Base-by-base conservation (phyloP, 192 early-diverging fungal species). In the Mortierella hygrophila region DNA sequence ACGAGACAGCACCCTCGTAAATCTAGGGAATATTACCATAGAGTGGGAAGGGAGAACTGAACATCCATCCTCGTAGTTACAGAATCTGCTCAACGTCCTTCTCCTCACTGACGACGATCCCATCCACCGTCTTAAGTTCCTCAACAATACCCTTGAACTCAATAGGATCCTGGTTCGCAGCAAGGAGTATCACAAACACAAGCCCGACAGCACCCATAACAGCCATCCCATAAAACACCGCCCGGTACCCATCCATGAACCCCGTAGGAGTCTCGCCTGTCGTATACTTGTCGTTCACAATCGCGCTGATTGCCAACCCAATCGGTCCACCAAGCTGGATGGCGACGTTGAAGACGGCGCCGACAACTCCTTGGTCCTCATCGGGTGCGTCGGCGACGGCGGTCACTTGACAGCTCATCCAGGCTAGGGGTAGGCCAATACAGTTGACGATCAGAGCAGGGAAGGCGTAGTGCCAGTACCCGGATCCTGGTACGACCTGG, bases 321-420 rank as follows among this genome's bases (percentile, higher is more conserved):
- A 47, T 78, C 47, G 83, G 80, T 29, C 80, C 83, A 72, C 88
- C 88, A 0, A 89, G 44, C 57, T 89, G 88, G 6, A 84, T 72
- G 40, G 76, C 83, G 29, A 86, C 83, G 38, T 85, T 89, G 46
- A 82, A 89, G 44, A 86, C 75, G 0, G 88, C 88, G 20, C 83
- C 83, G 21, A 86, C 83, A 11, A 86, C 83, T 21, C 83, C 83
- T 77, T 86, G 83, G 69, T 86, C 79, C 75, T 81, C 83, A 47
- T 86, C 79, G 6, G 40, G 46, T 1, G 83, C 83, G 47, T 86
- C 83, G 5, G 83, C 83, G 15, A 86, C 79, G 5, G 70, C 83
- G 32, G 77, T 86, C 71, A 86, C 83, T 32, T 86, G 83, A 23
- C 83, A 86, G 42, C 79, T 81, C 83, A 86, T 86, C 83, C 83